phyloP scores from a whole-genome alignment of 2,329 filamentous ascomycete genomes.

The Coleophoma crateriformis region DNA sequence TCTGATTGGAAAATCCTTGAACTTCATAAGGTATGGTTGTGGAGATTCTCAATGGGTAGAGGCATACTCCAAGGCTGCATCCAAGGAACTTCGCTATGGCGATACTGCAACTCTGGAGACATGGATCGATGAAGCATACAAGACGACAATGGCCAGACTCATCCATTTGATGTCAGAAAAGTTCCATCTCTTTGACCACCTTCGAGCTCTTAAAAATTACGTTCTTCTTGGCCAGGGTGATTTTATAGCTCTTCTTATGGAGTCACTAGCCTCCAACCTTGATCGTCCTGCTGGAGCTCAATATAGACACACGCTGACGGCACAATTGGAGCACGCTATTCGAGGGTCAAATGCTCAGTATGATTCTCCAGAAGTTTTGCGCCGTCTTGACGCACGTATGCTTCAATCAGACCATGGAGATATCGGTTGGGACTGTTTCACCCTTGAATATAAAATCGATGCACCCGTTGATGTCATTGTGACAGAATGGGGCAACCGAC shows the following conservation, averaged over 20 bases:
- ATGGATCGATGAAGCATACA: constrained; percentile 96
- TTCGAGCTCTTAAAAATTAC: constrained; percentile 89
- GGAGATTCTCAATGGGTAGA: constrained; percentile 94
- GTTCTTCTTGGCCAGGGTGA: constrained; percentile 92
- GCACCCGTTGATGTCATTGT: constrained; percentile 95
- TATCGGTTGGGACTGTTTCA: constrained; percentile 99
- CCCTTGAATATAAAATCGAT: constrained; percentile 96
- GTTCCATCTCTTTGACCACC: constrained; percentile 89
- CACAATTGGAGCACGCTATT: constrained; percentile 96
- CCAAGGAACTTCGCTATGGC: constrained; percentile 86
- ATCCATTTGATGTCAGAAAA: constrained; percentile 93
- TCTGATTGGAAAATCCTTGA: constrained; percentile 93
- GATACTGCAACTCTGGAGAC: constrained; percentile 87
- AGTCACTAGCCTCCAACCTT: constrained; percentile 86
- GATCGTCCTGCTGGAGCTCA: constrained; percentile 95
- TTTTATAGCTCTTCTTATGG: constrained; percentile 96
- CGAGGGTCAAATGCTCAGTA: constrained; percentile 96
- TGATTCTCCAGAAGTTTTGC: constrained; percentile 85
- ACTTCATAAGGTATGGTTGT: constrained; percentile 96
- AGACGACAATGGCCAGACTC: constrained; percentile 92
- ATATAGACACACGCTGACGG: constrained; percentile 92
- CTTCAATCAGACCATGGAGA: constrained; percentile 93
- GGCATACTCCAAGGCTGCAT: constrained; percentile 86
- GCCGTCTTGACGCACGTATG: constrained; percentile 94
- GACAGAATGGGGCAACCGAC: constrained; percentile 88